phyloP scores from a whole-genome alignment of 2,329 filamentous ascomycete species.

The Microsporum ferrugineum region DNA sequence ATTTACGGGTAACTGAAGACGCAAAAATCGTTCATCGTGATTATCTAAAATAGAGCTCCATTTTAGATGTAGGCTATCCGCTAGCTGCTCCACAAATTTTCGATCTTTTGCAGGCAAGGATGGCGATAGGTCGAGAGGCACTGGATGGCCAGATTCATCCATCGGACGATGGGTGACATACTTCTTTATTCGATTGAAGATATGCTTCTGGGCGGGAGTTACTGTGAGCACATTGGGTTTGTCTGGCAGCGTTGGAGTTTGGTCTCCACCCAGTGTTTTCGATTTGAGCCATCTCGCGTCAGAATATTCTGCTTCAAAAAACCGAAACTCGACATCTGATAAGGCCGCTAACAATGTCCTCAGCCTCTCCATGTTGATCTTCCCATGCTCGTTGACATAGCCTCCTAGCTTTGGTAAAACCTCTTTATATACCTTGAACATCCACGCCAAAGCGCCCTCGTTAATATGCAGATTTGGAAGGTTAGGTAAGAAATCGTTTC shows the following conservation, averaged over 20 bases:
- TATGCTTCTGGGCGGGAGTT: slow-evolving; percentile 64
- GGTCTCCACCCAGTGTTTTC: slow-evolving; percentile 62
- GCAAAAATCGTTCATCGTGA: slow-evolving; percentile 54
- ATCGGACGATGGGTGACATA: slow-evolving; percentile 61
- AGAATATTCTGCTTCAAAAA: slow-evolving; percentile 81
- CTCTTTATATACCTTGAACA: slow-evolving; percentile 94
- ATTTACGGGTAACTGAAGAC: slow-evolving; percentile 47
- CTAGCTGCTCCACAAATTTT: slow-evolving; percentile 83
- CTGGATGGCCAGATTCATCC: slow-evolving; percentile 33
- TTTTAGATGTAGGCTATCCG: slow-evolving; percentile 54
- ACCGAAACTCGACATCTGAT: slow-evolving; percentile 77
- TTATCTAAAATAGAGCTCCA: slow-evolving; percentile 56
- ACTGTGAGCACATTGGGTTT: slow-evolving; percentile 57
- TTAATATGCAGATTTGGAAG: slow-evolving; percentile 95
- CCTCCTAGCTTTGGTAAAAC: slow-evolving; percentile 77
- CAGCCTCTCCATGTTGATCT: slow-evolving; percentile 76
- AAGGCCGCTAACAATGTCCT: slow-evolving; percentile 69
- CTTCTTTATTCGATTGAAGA: slow-evolving; percentile 72
- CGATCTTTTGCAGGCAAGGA: slow-evolving; percentile 71
- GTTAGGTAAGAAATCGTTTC: slow-evolving; percentile 97
- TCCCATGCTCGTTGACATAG: slow-evolving; percentile 91
- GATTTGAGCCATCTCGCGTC: slow-evolving; percentile 87
- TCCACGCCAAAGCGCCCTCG: slow-evolving; percentile 87
- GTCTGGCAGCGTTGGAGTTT: slow-evolving; percentile 48
- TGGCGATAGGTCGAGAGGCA: slow-evolving; percentile 60